Evolutionary conservation across 495 filamentous ascomycete genomes (phyloP).

Genomic region (Penicillium manginii): DNA sequence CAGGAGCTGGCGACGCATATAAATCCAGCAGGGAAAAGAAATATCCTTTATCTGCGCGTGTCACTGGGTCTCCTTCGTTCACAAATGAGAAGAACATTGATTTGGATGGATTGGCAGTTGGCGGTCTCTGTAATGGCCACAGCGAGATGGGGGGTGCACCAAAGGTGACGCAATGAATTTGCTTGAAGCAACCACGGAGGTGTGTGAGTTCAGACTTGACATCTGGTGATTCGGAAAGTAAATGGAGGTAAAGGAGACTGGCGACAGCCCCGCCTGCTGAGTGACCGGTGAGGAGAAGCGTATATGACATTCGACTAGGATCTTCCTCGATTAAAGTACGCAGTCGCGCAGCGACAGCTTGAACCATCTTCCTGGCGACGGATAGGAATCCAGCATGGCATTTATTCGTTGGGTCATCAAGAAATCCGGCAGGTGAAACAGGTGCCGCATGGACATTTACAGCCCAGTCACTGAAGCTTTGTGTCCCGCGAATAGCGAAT

Average conservation of each 20-base stretch:
- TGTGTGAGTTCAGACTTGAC: slow-evolving; percentile 66
- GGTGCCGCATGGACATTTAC: slow-evolving; percentile 75
- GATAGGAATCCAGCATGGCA: slow-evolving; percentile 79
- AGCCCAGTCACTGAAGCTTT: slow-evolving; percentile 82
- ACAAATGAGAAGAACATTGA: slow-evolving; percentile 76
- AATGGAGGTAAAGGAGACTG: slow-evolving; percentile 75
- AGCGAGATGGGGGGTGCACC: slow-evolving; percentile 77
- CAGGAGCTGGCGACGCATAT: slow-evolving; percentile 65
- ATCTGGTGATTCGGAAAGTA: slow-evolving; percentile 56
- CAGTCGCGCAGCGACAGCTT: slow-evolving; percentile 68
- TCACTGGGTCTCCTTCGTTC: slow-evolving; percentile 84
- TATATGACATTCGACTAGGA: slow-evolving; percentile 65
- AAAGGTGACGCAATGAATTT: slow-evolving; percentile 81
- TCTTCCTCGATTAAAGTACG: slow-evolving; percentile 69
- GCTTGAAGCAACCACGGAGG: slow-evolving; percentile 68
- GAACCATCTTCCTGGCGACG: slow-evolving; percentile 75
- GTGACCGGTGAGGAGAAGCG: slow-evolving; percentile 80
- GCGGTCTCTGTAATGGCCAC: slow-evolving; percentile 64
- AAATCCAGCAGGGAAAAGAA: slow-evolving; percentile 71
- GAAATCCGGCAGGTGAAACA: slow-evolving; percentile 62
- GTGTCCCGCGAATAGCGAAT: slow-evolving; percentile 77
- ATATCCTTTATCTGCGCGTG: slow-evolving; percentile 74
- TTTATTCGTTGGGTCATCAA: slow-evolving; percentile 75
- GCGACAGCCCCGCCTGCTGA: slow-evolving; percentile 84
- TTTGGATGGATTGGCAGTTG: slow-evolving; percentile 48